A percentile compares a stretch with the other conserved stretches of the same genome.
phyloP scores from a whole-genome alignment of 1,139 yeast species.

The Nakaseomyces nivariensis region DNA sequence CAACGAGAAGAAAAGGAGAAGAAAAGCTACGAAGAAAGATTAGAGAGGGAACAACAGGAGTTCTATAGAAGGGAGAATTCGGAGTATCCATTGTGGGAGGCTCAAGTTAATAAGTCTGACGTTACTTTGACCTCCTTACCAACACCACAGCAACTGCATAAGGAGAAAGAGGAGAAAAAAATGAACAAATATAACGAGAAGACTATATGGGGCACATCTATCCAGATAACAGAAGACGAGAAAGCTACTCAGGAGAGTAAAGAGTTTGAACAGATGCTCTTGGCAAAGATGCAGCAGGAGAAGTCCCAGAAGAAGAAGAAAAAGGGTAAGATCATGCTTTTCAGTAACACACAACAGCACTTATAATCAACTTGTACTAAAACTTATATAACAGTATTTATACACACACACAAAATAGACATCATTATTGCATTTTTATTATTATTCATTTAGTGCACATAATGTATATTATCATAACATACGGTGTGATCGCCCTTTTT shows the following conservation, averaged over 20 bases:
- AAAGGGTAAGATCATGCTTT: conserved; percentile 22
- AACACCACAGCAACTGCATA: conserved; percentile 6
- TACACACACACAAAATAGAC: no score
- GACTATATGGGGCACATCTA: conserved; percentile 56
- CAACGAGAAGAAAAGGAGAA: conserved; percentile 59
- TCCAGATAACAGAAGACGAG: conserved; percentile 32
- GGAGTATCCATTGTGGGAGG: conserved; percentile 7
- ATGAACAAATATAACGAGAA: conserved; percentile 25
- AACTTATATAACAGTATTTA: no score
- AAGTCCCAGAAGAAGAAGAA: conserved; percentile 14
- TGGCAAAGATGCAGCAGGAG: conserved; percentile 15
- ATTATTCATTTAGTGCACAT: no score
- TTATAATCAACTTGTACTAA: neutral
- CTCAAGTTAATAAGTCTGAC: neutral
- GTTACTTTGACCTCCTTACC: conserved; percentile 11
- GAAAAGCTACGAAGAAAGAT: conserved; percentile 48
- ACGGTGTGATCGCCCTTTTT: no score
- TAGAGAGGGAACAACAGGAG: conserved; percentile 48
- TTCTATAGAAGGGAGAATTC: conserved; percentile 52
- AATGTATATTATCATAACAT: no score
- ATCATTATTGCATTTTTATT: no score
- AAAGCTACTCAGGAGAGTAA: conserved; percentile 19
- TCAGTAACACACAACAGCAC: conserved; percentile 18
- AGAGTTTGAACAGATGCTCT: conserved; percentile 25
- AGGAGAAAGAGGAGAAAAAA: conserved; percentile 1